Evolutionary conservation across 1,139 yeast genomes (phyloP).

Genomic region (Williopsis jadinii): DNA sequence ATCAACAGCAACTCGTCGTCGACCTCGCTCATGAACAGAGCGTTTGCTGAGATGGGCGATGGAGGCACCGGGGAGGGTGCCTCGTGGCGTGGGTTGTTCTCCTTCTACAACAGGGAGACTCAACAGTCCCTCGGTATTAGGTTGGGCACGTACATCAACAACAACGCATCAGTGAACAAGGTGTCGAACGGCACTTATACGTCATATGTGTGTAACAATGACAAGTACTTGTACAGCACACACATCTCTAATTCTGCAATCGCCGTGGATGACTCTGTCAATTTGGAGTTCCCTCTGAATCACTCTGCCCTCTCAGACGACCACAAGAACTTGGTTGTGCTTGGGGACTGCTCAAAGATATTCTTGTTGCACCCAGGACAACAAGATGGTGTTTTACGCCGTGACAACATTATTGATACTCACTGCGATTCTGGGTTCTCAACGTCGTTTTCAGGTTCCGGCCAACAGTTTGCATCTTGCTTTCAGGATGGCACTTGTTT

Average conservation of each 20-base stretch:
- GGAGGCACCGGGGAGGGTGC: conserved; percentile 22
- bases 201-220: conserved; percentile 77
- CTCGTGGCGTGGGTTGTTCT: conserved; percentile 54
- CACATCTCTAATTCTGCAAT: conserved; percentile 47
- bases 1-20: conserved; percentile 8
- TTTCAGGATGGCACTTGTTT: conserved; percentile 82
- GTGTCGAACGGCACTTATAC: conserved; percentile 35
- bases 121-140: conserved; percentile 43
- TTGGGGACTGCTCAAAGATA: conserved; percentile 53
- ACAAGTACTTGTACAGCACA: conserved; percentile 59
- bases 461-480: conserved; percentile 66
- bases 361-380: conserved; percentile 41
- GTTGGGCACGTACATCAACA: conserved; percentile 77
- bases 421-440: conserved; percentile 79
- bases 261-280: conserved; percentile 31
- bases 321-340: conserved; percentile 43
- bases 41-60: conserved; percentile 21
- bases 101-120: conserved; percentile 45
- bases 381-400: conserved; percentile 22
- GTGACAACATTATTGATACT: conserved; percentile 40
- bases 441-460: conserved; percentile 68
- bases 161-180: conserved; percentile 60
- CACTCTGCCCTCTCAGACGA: conserved; percentile 58
- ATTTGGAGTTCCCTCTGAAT: conserved; percentile 47
- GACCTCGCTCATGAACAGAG: conserved; percentile 15